phyloP scores from a whole-genome alignment of 2,329 filamentous ascomycete species.

The Nothophoma quercina region DNA sequence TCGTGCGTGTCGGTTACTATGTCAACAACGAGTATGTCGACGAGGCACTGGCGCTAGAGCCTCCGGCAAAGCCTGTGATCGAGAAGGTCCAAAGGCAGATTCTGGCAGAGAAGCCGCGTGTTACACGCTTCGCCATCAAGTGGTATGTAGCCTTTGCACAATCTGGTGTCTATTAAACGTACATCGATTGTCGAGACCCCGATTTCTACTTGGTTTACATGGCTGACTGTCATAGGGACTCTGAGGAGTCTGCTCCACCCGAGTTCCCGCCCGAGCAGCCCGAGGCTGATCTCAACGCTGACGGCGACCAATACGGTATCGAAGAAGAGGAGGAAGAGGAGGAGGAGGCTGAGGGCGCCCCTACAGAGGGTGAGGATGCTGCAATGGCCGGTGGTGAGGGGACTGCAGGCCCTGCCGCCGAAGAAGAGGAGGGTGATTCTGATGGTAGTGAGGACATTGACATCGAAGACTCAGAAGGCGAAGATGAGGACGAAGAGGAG shows the following conservation, averaged over 20 bases:
- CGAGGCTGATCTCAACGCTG: conserved; percentile 88
- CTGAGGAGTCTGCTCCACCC: conserved; percentile 93
- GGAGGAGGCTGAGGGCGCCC: conserved; percentile 65
- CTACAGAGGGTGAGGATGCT: conserved; percentile 66
- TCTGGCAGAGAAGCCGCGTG: conserved; percentile 94
- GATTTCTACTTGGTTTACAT: background rate
- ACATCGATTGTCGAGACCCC: background rate
- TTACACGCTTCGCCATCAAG: conserved; percentile 98
- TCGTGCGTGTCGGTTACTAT: conserved; percentile 98
- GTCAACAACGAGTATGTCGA: conserved; percentile 99
- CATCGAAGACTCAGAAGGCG: conserved; percentile 76
- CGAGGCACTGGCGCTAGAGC: conserved; percentile 86
- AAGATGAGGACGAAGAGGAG: conserved; percentile 73
- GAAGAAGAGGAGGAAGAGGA: conserved; percentile 76
- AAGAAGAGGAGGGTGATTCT: conserved; percentile 70
- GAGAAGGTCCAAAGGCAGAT: conserved; percentile 93
- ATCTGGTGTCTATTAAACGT: background rate
- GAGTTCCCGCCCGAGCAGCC: conserved; percentile 98
- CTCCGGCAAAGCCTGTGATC: conserved; percentile 88
- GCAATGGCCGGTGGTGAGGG: conserved; percentile 78
- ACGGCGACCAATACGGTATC: conserved; percentile 84
- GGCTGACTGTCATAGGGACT: conserved; percentile 73
- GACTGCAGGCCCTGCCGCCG: conserved; percentile 58
- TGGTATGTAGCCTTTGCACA: conserved; percentile 70
- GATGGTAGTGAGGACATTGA: conserved; percentile 83